Evolutionary conservation across 352 stramenopile species (phyloP).

Genomic region (Saprolegnia diclina): DNA sequence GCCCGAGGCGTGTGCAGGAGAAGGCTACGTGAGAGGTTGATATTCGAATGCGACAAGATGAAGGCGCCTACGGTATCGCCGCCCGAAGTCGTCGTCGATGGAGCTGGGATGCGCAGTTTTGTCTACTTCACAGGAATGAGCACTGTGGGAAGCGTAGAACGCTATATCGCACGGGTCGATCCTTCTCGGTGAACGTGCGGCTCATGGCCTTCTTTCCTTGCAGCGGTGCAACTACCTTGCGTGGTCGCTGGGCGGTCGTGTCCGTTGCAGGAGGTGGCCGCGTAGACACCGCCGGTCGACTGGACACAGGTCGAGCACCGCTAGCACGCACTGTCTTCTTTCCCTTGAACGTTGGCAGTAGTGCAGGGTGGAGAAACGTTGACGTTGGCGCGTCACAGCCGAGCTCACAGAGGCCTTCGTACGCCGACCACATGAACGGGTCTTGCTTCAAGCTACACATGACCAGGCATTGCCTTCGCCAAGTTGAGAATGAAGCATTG

Average conservation of each 20-base stretch:
- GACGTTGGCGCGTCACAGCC: constrained; percentile 34
- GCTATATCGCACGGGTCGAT: background rate
- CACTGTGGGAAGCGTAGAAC: no score
- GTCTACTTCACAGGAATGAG: no score
- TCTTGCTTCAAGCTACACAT: constrained; percentile 81
- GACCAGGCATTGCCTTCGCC: background rate
- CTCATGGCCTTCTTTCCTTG: constrained; percentile 25
- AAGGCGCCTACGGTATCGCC: no score
- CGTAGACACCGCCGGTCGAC: no score
- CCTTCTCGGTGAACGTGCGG: constrained; percentile 21
- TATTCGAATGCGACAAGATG: no score
- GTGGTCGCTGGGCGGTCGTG: background rate
- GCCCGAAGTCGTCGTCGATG: no score
- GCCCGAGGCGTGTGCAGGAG: background rate
- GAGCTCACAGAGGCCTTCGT: constrained; percentile 90
- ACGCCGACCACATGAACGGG: constrained; percentile 88
- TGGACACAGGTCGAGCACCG: no score
- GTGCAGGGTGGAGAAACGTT: background rate
- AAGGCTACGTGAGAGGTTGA: no score
- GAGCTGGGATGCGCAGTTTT: no score
- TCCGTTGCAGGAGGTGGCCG: background rate
- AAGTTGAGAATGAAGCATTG: background rate
- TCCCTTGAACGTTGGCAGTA: no score
- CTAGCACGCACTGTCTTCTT: no score
- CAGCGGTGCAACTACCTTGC: background rate